Evolutionary conservation across 345 rosid genomes (phyloP), one percentile per base, ranked within the genome.

Genomic region (Eucalyptus paniculata): DNA sequence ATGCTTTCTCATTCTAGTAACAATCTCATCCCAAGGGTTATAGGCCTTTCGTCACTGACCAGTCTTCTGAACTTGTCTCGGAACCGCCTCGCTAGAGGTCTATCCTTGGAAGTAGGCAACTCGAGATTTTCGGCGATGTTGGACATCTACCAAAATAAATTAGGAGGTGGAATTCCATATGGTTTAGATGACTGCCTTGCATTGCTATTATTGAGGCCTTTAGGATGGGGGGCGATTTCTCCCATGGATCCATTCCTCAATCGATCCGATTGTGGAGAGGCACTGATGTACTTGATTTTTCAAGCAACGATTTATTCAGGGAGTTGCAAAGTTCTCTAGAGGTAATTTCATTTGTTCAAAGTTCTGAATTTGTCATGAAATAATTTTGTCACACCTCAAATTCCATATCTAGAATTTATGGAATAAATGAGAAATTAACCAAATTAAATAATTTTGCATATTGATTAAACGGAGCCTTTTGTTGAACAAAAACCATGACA

Each of bases 231-330:
- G 67, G 67, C 67, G 0, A 60, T 12, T 60, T 60, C 17, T 23
- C n/a, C 32, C 67, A 0, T 4, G 67, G 0, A 16, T 60, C 67
- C 67, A 60, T 28, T 60, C 0, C 32, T 26, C 65, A 58, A 26
- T 58, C n/a, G 15, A 24, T 58, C 65, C 12, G 65, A 3, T 58
- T 58, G 30, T 58, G 2, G 58, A 0, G 10, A 53, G 58, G 58
- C 58, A 58, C 0, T 0, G n/a, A 1, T 0, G n/a, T 58, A 58
- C 65, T 58, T 0, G n/a, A 58, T 24, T 1, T 58, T 58, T 58
- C 15, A 0, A 58, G 65, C 65, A 24, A 11, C 12, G 0, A 56
- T 8, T 56, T 2, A 0, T 56, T 56, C 30, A 56, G 0, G 62
- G 6, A 24, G 62, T 56, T 56, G 6, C 6, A 23, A 0, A 56